These are phyloP conservation scores for Fusarium nurragi DNA, from an alignment of 2,329 filamentous ascomycete genomes.

Conservation along the genomic window DNA sequence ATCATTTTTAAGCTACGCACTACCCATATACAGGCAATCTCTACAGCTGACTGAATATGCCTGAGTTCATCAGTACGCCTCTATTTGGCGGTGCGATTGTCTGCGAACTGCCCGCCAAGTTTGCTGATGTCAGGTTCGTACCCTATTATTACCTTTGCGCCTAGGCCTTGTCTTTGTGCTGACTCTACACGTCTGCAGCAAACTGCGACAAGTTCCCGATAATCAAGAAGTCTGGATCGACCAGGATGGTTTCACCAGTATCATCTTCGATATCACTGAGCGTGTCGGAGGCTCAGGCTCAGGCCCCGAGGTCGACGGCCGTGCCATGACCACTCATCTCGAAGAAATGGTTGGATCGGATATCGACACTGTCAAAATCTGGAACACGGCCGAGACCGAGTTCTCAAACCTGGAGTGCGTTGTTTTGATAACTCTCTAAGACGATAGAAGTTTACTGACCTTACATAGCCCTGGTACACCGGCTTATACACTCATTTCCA, in stretches of 20 bases:
- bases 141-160: constrained; percentile 12
- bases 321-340: constrained; percentile 74
- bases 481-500: constrained; percentile 75
- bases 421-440: background rate
- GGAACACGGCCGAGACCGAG: constrained; percentile 70
- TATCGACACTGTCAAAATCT: constrained; percentile 70
- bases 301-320: constrained; percentile 71
- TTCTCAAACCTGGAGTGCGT: constrained; percentile 65
- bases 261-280: constrained; percentile 92
- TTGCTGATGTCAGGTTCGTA: constrained; percentile 75
- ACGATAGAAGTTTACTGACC: constrained; percentile 16
- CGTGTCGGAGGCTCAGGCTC: constrained; percentile 69
- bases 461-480: constrained; percentile 57
- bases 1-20: background rate
- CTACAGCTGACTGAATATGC: constrained; percentile 50
- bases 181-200: constrained; percentile 56
- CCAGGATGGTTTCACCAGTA: constrained; percentile 80
- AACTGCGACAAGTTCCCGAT: constrained; percentile 79
- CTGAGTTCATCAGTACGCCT: constrained; percentile 64
- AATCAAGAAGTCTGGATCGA: constrained; percentile 95
- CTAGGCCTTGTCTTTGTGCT: constrained; percentile 7
- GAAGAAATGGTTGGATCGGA: constrained; percentile 75
- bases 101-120: constrained; percentile 72
- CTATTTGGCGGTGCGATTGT: constrained; percentile 79
- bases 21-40: background rate